Conservation (phyloP, 2,329 filamentous ascomycete species). For the Setomelanomma holmii region DNA sequence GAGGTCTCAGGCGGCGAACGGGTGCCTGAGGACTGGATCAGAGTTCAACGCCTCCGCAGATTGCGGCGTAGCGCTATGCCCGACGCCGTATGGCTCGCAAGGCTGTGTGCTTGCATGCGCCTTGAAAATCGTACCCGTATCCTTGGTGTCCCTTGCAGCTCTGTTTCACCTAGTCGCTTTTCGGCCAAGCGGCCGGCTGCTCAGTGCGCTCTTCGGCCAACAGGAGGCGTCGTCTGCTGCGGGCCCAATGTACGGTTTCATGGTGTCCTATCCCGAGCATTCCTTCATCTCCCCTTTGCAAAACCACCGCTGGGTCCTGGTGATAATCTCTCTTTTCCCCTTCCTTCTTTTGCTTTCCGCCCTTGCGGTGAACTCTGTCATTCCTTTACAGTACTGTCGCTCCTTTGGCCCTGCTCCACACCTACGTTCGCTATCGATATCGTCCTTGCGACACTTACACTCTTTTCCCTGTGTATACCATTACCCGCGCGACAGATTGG, state of each 20-base stretch:
- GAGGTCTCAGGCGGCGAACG: slow-evolving; percentile 1
- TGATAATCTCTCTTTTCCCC: slow-evolving; percentile 38
- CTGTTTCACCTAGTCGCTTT: slow-evolving; percentile 41
- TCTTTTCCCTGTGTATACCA: slow-evolving; percentile 39
- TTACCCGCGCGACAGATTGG: slow-evolving; percentile 18
- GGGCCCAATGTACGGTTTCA: slow-evolving; percentile 43
- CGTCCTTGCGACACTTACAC: slow-evolving; percentile 27
- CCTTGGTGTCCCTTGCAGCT: slow-evolving; percentile 32
- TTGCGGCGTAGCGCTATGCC: slow-evolving; percentile 19
- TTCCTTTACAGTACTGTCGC: slow-evolving; percentile 36
- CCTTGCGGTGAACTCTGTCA: slow-evolving; percentile 34
- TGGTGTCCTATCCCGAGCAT: slow-evolving; percentile 43
- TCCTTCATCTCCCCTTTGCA: slow-evolving; percentile 48
- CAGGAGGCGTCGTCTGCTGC: slow-evolving; percentile 26
- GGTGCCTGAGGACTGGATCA: slow-evolving; percentile 16
- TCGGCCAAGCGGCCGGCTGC: slow-evolving; percentile 29
- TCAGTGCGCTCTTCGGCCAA: slow-evolving; percentile 22
- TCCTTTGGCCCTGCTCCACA: slow-evolving; percentile 28
- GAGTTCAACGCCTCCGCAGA: slow-evolving; percentile 16
- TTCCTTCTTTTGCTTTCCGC: slow-evolving; percentile 28
- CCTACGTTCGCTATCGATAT: slow-evolving; percentile 31
- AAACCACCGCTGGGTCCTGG: slow-evolving; percentile 34
- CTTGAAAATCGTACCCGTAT: slow-evolving; percentile 4
- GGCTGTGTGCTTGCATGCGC: slow-evolving; percentile 23
- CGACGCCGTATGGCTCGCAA: slow-evolving; percentile 23